phyloP scores from a whole-genome alignment of 2,329 filamentous ascomycete species.

The Claviceps quebecensis region DNA sequence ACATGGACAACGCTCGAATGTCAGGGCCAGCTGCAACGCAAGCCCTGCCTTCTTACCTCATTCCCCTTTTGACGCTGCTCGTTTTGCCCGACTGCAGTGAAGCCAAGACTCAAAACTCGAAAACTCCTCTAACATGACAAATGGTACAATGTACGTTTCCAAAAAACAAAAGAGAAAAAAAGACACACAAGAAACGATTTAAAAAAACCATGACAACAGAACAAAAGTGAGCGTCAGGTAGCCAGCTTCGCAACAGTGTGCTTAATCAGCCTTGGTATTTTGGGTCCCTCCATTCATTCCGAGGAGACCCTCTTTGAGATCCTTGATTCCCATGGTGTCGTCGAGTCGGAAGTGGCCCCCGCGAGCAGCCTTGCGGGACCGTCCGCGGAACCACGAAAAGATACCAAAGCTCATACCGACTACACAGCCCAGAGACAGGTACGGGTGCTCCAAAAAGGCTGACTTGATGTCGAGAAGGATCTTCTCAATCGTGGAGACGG shows the following conservation, averaged over 20 bases:
- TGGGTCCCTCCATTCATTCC: constrained; percentile 25
- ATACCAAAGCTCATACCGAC: constrained; percentile 40
- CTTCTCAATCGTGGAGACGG: constrained; percentile 58
- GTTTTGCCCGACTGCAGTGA: background rate
- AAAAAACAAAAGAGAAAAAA: constrained; percentile 6
- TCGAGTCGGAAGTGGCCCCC: constrained; percentile 50
- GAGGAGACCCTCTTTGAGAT: constrained; percentile 52
- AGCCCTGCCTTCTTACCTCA: background rate
- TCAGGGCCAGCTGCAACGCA: background rate
- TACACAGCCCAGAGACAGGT: constrained; percentile 42
- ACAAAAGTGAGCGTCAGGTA: background rate
- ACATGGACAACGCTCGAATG: background rate
- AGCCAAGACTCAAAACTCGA: background rate
- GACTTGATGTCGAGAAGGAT: constrained; percentile 53
- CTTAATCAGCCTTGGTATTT: constrained; percentile 23
- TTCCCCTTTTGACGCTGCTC: background rate
- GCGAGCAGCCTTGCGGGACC: constrained; percentile 33
- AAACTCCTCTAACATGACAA: constrained; percentile 1
- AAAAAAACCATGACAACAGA: background rate
- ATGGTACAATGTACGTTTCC: constrained; percentile 3
- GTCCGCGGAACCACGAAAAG: constrained; percentile 39
- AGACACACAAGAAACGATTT: background rate
- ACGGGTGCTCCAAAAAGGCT: constrained; percentile 45
- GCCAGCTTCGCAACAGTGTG: background rate
- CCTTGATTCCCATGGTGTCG: constrained; percentile 34